These are phyloP conservation scores for Marasmius fiardii DNA, from an alignment of 1,284 basidiomycete species.

Conservation along the genomic window DNA sequence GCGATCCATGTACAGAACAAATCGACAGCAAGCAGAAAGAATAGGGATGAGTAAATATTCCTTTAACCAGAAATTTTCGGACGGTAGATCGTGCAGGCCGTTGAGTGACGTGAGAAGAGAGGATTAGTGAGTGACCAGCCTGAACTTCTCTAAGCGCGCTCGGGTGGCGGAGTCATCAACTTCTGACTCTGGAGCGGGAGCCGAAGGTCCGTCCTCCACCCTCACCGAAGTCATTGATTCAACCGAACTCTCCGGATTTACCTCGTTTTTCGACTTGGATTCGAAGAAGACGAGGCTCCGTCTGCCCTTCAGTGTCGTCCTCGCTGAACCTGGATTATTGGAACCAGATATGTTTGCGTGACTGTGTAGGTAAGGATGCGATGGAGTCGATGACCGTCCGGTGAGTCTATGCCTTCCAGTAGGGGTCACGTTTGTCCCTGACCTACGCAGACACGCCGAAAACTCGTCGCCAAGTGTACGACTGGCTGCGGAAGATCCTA, in stretches of 20 bases:
- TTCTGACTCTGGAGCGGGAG: background rate
- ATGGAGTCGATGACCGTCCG: background rate
- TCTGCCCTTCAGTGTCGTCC: constrained; percentile 7
- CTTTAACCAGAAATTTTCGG: background rate
- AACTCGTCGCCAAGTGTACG: constrained; percentile 7
- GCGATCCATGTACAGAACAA: background rate
- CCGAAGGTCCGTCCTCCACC: background rate
- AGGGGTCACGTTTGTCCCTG: constrained; percentile 42
- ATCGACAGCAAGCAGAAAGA: background rate
- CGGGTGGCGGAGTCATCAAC: background rate
- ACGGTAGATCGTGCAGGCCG: background rate
- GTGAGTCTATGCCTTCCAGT: constrained; percentile 27
- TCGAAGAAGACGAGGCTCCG: constrained; percentile 21
- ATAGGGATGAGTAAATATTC: background rate
- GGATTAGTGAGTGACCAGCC: background rate
- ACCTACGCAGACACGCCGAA: constrained; percentile 26
- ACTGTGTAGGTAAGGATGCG: background rate
- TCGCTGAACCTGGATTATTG: background rate
- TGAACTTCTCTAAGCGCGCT: background rate
- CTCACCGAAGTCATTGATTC: background rate
- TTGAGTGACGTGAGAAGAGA: background rate
- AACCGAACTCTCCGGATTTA: background rate
- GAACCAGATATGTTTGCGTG: background rate
- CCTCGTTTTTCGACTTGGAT: background rate
- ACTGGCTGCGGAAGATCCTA: constrained; percentile 12